Base-by-base conservation (phyloP, 495 filamentous ascomycete genomes). In the Penicillium cinerascens region DNA sequence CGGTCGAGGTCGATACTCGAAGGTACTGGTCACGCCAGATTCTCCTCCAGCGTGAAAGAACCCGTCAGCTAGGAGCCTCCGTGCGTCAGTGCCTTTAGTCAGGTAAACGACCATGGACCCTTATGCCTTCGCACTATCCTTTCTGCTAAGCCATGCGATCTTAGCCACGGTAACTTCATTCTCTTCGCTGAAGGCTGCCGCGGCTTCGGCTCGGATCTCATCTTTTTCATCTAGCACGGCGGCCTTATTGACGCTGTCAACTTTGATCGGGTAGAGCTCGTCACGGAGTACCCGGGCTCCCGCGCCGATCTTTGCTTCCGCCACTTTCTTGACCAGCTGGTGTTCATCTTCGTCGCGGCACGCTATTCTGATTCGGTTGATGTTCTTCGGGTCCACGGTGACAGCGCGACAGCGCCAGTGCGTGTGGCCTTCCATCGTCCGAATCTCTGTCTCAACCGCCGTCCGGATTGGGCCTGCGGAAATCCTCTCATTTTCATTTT, bases 31-130 rank as follows among this genome's bases (percentile, higher is more conserved):
- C n/a, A n/a, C n/a, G n/a, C n/a, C n/a, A n/a, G n/a, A n/a, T n/a
- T n/a, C n/a, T n/a, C n/a, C n/a, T n/a, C n/a, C n/a, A n/a, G n/a
- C n/a, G 25, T 69, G 49, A 42, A 67, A 69, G 59, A 40, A 63
- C 29, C 61, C 49, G n/a, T 66, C 56, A 21, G 51, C 52, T 23
- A 67, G 40, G 11, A 67, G 59, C 46, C 60, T 60, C 54, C 41
- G 55, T 20, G n/a, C 61, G 18, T 69, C 52, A 47, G 26, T 53
- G 0, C 49, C 51, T 56, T 61, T 71, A 7, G 65, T 69, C 0
- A 69, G 49, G 43, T 71, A 71, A 0, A 69, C 57, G 13, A 67
- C 66, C 55, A 69, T 69, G 4, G 59, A 71, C 17, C 66, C 52
- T 59, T 69, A 67, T 4, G 64, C 42, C 42, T 69, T 71, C 8